Evolutionary conservation across 352 stramenopile species (phyloP).

Genomic region (Thraustochytrium striatum): DNA sequence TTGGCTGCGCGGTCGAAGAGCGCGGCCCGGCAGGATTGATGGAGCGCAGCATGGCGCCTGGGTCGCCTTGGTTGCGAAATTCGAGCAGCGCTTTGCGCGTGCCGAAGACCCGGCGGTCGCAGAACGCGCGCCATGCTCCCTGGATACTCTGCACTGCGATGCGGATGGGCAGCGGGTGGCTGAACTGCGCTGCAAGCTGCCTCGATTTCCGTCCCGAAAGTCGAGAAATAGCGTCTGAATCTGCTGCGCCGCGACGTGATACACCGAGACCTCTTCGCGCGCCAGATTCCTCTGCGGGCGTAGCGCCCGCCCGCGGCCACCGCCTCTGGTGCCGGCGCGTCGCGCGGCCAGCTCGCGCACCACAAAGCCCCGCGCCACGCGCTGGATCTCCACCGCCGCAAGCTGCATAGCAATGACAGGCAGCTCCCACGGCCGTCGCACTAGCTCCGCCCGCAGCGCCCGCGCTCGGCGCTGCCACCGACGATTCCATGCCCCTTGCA

Average conservation of each 20-base stretch:
- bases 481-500: no score
- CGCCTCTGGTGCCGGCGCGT: constrained; percentile 1
- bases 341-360: neutral
- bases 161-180: constrained; percentile 52
- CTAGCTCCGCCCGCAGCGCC: constrained; percentile 45
- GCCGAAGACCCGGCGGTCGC: constrained; percentile 66
- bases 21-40: constrained; percentile 74
- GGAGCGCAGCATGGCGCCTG: constrained; percentile 67
- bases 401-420: constrained; percentile 74
- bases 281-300: no score
- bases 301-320: no score
- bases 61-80: constrained; percentile 71
- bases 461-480: neutral
- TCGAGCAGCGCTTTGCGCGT: constrained; percentile 73
- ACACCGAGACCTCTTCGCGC: constrained; percentile 65
- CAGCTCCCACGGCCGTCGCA: constrained; percentile 67
- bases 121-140: constrained; percentile 67
- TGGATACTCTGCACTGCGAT: constrained; percentile 63
- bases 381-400: constrained; percentile 68
- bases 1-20: constrained; percentile 74
- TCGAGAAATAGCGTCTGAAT: constrained; percentile 67
- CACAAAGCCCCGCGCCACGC: neutral
- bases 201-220: constrained; percentile 60
- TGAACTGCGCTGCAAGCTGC: constrained; percentile 3
- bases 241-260: constrained; percentile 75